Base-by-base conservation (phyloP, 2,329 filamentous ascomycete genomes). In the Bimuria novae-zelandiae region DNA sequence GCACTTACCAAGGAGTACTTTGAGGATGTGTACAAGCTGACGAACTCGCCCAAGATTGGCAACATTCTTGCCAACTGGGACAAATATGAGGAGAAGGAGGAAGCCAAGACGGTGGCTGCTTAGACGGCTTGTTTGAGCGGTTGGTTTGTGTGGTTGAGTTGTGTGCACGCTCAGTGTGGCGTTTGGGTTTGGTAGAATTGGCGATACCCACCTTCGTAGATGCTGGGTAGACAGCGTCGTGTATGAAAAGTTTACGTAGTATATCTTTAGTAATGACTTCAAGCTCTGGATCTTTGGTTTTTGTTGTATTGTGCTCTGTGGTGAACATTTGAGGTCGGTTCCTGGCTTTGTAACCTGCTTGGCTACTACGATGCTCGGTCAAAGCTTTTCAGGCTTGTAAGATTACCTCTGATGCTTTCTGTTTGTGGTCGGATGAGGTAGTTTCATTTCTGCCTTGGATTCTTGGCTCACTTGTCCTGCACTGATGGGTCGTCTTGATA, bases 1-100 rank as follows among this genome's bases (percentile, higher is more conserved):
- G 91, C 92, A 75, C 82, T 99, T 62, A 96, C 92, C 50, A 96
- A 92, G 83, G 94, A 97, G 80, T 99, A 99, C 80, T 99, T 99
- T 77, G 93, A 99, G 83, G 94, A 97, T 71, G 95, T 99, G 45
- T 97, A 97, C 80, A 86, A 86, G 67, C 79, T 99, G 73, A 99
- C 94, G 49, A 97, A 95, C 79, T 84, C 81, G 17, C 85, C 85
- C 39, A 80, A 88, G 76, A 92, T 92, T 70, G 88, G 86, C 37
- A 84, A 89, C 53, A 88, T 92, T 57, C 75, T 97, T 73, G 90
- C 91, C 62, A 96, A 97, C 80, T 82, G 79, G 79, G 79, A 80
- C 51, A 80, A 78, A 70, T 81, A 81, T 57, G 77, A 79, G 67
- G 73, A 73, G 55, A 72, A 72, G 51, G 67, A 64, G n/a, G 69